Evolutionary conservation across 139 green algal genomes (phyloP), one percentile per base, ranked within the genome.

Genomic region (Mychonastes homosphaera): DNA sequence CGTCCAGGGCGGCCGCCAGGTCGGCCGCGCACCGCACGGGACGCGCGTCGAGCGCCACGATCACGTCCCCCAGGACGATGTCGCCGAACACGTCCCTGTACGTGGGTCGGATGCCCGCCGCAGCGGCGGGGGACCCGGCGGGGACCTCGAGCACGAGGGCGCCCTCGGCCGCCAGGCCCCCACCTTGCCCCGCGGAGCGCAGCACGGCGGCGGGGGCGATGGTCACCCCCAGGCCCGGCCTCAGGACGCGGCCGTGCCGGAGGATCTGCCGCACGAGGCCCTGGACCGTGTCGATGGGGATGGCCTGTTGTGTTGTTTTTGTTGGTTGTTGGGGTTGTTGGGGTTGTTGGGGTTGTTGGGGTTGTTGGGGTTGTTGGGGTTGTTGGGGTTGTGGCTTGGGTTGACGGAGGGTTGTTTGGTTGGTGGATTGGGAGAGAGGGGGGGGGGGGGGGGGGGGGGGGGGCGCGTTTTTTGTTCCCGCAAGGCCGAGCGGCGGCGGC

Each of bases 51-150:
- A 90, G 53, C 33, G 23, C 53, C 2, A 77, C 59, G 8, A 92
- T 76, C 12, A 80, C 43, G 35, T 80, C 73, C 1, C 73, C 73
- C 9, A 76, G 52, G 26, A 74, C 64, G 53, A 92, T 75, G 57
- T 91, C 84, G 1, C 84, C 84, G 43, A 92, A 76, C n/a, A 92
- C 72, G 64, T 93, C 84, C 0, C 84, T 35, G 29, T 71, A 71
- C 2, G 84, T 91, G 40, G 78, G 70, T 5, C 71, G 58, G 41
- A 93, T 65, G 19, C 85, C 85, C 2, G 84, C 82, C 32, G 74
- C 74, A 6, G 48, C 46, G 0, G 80, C 84, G 10, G 84, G 80
- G 15, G 70, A 70, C 18, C 75, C 77, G 1, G 65, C 54, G 2
- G 75, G 79, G 27, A 82, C 78, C 40, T 89, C 78, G 49, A 94